Conservation (phyloP, 306 rosid species). For the Gastrolobium villosum region DNA sequence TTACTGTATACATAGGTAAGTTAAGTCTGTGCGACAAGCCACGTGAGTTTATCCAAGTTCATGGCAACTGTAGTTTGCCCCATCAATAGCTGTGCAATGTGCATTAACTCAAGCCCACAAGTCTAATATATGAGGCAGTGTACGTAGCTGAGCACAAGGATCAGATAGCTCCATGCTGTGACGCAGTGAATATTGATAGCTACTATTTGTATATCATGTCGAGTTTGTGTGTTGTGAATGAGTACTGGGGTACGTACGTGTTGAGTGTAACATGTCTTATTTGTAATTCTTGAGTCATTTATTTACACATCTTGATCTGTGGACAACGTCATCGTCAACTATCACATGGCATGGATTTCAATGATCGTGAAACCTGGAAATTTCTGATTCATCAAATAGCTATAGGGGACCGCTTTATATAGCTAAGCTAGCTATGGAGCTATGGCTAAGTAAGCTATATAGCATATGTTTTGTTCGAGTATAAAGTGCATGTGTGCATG, state of each 20-base stretch:
- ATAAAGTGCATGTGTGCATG: background rate
- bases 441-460: background rate
- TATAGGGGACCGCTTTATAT: conserved; percentile 49
- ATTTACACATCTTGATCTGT: background rate
- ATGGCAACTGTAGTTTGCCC: conserved; percentile 24
- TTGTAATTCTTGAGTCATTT: conserved; percentile 10
- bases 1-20: conserved; percentile 9
- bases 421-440: background rate
- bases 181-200: background rate
- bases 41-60: conserved; percentile 47
- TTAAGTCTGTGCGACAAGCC: conserved; percentile 45
- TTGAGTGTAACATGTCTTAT: conserved; percentile 20
- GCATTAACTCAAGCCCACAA: conserved; percentile 50
- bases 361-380: conserved; percentile 45
- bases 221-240: background rate
- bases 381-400: conserved; percentile 15
- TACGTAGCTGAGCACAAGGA: conserved; percentile 1
- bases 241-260: conserved; percentile 13
- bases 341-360: conserved; percentile 60
- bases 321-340: conserved; percentile 48
- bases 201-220: background rate
- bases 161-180: background rate
- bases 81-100: background rate
- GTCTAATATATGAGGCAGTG: background rate
- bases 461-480: background rate